Conservation (phyloP, 495 filamentous ascomycete genomes). For the Aspergillus incahuasiensis region DNA sequence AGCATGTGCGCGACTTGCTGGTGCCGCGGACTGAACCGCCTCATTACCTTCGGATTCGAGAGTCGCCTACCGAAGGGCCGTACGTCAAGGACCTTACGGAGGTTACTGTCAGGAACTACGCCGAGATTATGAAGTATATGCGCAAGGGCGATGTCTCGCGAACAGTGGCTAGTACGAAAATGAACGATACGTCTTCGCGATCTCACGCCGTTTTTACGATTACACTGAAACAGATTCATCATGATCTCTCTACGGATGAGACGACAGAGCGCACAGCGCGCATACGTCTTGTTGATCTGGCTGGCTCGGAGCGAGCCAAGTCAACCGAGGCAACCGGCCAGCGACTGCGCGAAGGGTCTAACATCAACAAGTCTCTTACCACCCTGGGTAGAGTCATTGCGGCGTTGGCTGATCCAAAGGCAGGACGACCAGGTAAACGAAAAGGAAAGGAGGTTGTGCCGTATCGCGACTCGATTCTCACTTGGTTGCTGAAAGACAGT, state of each 20-base stretch:
- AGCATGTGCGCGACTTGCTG: slow-evolving; percentile 93
- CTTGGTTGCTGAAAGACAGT: slow-evolving; percentile 93
- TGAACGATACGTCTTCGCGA: slow-evolving; percentile 96
- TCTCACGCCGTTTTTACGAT: slow-evolving; percentile 98
- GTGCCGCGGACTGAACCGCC: slow-evolving; percentile 70
- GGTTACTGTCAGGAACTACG: slow-evolving; percentile 74
- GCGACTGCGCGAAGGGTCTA: slow-evolving; percentile 86
- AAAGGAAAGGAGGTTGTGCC: slow-evolving; percentile 72
- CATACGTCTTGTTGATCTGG: slow-evolving; percentile 93
- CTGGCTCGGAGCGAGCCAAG: slow-evolving; percentile 92
- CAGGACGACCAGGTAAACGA: slow-evolving; percentile 44
- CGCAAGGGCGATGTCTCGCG: slow-evolving; percentile 80
- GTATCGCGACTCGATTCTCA: slow-evolving; percentile 95
- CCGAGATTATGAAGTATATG: slow-evolving; percentile 87
- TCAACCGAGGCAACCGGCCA: slow-evolving; percentile 90
- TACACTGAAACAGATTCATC: slow-evolving; percentile 92
- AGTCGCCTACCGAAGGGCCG: slow-evolving; percentile 92
- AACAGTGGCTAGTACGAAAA: slow-evolving; percentile 94
- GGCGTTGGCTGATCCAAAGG: slow-evolving; percentile 82
- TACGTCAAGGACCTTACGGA: slow-evolving; percentile 97
- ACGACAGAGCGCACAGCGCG: slow-evolving; percentile 91
- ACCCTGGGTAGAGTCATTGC: slow-evolving; percentile 95
- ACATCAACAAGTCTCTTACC: slow-evolving; percentile 98
- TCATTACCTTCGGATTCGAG: slow-evolving; percentile 94
- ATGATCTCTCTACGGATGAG: slow-evolving; percentile 89